Evolutionary conservation across 2,329 filamentous ascomycete species (phyloP), one percentile per base, ranked within the genome.

Genomic region (Aspergillus sp.): DNA sequence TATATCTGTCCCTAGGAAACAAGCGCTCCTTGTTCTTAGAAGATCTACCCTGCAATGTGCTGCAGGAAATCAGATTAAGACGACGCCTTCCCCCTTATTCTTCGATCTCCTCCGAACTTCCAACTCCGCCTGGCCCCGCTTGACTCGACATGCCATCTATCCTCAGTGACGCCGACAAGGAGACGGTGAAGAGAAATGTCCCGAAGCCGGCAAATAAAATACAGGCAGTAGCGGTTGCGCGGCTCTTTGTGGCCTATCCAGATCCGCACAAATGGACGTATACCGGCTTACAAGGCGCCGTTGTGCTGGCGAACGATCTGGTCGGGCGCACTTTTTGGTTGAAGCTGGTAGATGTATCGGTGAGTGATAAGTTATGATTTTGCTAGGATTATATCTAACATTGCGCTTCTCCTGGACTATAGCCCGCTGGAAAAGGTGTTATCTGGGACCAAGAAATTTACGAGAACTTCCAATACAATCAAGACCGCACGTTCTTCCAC

Each of bases 401-500:
- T 47, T 41, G 19, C n/a, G 7, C 21, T 31, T 43, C 19, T 41
- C 31, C 33, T 5, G 35, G 35, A 37, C 4, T 61, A 46, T 70
- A 93, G 88, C 84, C 91, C 57, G 81, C 88, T 51, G 88, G 87
- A 71, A 86, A 89, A 72, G 93, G 93, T 57, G 92, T 97, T 51
- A 89, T 97, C 69, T 97, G 91, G 91, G 93, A 96, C 70, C 93
- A 98, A 78, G 95, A 99, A 77, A 91, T 99, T 68, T 99, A 96
- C 78, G 93, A 99, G 67, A 87, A 87, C 51, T 98, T 96, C 82
- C 82, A 83, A 62, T 99, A 98, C 81, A 96, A 97, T 77, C 93
- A 97, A 72, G 95, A 99, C 74, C 88, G 95, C 61, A 93, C 91
- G 59, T 99, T 97, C 78, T 99, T 99, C 78, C 93, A 98, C 77